Evolutionary conservation across 331 rosid species (phyloP), one percentile per base, ranked within the genome.

Genomic region (Quercus tomentella): DNA sequence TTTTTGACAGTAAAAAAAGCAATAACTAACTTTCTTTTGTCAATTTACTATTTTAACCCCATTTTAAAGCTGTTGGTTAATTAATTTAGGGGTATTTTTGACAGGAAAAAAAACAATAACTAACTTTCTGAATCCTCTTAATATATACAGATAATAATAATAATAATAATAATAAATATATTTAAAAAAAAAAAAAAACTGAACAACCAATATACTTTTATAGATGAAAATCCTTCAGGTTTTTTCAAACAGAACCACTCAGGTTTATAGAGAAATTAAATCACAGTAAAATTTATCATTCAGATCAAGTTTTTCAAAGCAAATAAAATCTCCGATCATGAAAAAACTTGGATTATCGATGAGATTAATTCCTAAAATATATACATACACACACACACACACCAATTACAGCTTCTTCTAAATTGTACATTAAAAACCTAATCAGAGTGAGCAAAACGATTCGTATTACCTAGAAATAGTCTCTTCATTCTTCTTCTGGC

Each of bases 401-500:
- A 56, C 25, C 1, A 23, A 14, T 61, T 61, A 4, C 21, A 63
- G 70, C 22, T 63, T 63, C 37, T 6, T 25, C 37, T 25, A 62
- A 62, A 28, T 16, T 62, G 17, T 62, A 2, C 11, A 14, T 28
- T 60, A 15, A 37, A 14, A 35, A 35, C 16, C 41, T 49, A 26
- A 60, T 33, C 81, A 20, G 52, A 73, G 54, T 25, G 43, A 75
- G n/a, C 20, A 23, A 82, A 77, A 21, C 51, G 81, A 52, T 65
- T 65, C 9, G 73, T 74, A 57, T 45, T 82, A 95, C 99, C 99
- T 93, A 3, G 93, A 89, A 80, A 93, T 93, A 4, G 99, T 95
- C 82, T 95, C 98, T 82, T 93, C 98, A 79, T 93, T 95, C 96
- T 93, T 93, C 93, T 93, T 95, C 89, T 89, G 96, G 56, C 90